These are phyloP conservation scores for Torulaspora quercuum DNA, from an alignment of 805 yeast species.

Conservation along the genomic window DNA sequence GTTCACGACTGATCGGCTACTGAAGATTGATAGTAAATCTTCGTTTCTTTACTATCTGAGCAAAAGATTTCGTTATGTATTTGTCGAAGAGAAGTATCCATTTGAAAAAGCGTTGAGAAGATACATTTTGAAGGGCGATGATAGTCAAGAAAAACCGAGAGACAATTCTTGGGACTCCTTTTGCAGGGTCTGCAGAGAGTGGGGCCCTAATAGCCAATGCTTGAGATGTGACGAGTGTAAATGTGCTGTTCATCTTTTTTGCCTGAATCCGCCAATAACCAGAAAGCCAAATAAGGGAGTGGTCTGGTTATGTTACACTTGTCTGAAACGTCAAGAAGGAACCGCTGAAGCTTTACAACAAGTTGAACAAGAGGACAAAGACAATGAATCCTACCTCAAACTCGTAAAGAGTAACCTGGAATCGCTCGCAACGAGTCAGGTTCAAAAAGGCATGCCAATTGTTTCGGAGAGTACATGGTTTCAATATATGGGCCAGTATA, in stretches of 20 bases:
- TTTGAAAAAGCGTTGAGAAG: constrained; percentile 25
- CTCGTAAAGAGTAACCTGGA: constrained; percentile 17
- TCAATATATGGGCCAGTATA: constrained; percentile 32
- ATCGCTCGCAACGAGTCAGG: constrained; percentile 17
- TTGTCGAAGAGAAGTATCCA: constrained; percentile 53
- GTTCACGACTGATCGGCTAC: constrained; percentile 56
- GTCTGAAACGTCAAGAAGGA: constrained; percentile 60
- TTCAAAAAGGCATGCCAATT: constrained; percentile 11
- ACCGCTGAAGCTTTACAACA: constrained; percentile 21
- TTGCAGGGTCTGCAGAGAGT: constrained; percentile 75
- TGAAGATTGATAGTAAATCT: constrained; percentile 45
- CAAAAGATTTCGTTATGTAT: constrained; percentile 68
- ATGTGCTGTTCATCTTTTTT: constrained; percentile 68
- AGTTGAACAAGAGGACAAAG: constrained; percentile 11
- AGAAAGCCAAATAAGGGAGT: constrained; percentile 82
- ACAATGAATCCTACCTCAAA: constrained; percentile 5
- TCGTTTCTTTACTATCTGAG: constrained; percentile 59
- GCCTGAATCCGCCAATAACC: constrained; percentile 79
- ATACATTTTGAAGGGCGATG: constrained; percentile 19
- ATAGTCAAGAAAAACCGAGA: not conserved
- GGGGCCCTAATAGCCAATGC: constrained; percentile 75
- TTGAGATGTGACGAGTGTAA: constrained; percentile 78
- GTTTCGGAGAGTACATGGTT: constrained; percentile 26
- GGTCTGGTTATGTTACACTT: constrained; percentile 84
- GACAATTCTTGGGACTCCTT: constrained; percentile 31